Base-by-base conservation (phyloP, 805 yeast species). In the Nakazawaea wickerhamii region DNA sequence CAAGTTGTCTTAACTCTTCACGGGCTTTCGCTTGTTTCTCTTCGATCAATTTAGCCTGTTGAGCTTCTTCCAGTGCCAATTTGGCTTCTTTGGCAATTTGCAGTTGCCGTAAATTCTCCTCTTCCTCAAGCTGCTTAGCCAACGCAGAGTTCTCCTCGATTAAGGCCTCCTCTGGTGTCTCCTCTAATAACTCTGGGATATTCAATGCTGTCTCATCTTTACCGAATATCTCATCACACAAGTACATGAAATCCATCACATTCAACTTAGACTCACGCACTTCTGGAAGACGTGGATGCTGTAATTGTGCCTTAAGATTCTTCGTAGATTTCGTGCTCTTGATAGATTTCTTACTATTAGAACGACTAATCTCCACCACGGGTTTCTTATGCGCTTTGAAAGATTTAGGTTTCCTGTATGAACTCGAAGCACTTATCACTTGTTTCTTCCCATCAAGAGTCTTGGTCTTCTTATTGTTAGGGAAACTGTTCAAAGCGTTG, bases 351-450 rank as follows among this genome's bases (percentile, higher is more conserved):
- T 38, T 38, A 38, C 46, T 43, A 11, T 36, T 30, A 10, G 46
- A 43, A n/a, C 40, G 31, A 33, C 43, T 43, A 4, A 43, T 38
- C 17, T 44, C 40, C 5, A 44, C 22, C 3, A 52, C 34, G 9
- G 40, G 44, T 14, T 47, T 46, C 40, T 46, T 51, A 19, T 41
- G 48, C 7, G 25, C 36, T 19, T 61, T 65, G 51, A 70, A 72
- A 0, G 77, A 69, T n/a, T 71, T 71, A 0, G 73, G 67, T 54
- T 65, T 71, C 49, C 67, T 72, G 44, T 66, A 73, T 4, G 78
- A 68, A 6, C 77, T 71, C 2, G 79, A 61, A 1, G 64, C 77
- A 46, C 69, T 63, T 4, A 72, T 66, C 32, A 64, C 53, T 4
- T 67, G 65, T 4, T 63, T 58, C 50, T 70, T 65, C 45, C 62